phyloP scores from a whole-genome alignment of 1,139 yeast species.

The Saccharomycopsis crataegensis region DNA sequence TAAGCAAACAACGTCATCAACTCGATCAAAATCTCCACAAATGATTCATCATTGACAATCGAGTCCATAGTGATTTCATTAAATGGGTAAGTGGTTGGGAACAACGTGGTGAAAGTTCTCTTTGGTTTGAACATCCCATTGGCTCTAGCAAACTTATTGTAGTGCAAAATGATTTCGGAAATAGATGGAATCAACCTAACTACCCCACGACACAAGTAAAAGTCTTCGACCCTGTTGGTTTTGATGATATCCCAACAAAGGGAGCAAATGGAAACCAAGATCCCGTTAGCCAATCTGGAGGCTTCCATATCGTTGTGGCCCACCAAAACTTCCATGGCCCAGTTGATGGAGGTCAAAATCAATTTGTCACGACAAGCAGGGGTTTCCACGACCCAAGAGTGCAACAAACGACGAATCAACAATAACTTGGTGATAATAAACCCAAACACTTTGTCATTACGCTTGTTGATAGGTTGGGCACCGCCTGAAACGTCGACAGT shows the following conservation, averaged over 20 bases:
- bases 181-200: conserved; percentile 46
- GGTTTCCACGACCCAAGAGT: conserved; percentile 37
- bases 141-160: conserved; percentile 47
- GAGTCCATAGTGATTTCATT: conserved; percentile 64
- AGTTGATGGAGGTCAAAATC: conserved; percentile 45
- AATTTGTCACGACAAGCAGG: conserved; percentile 37
- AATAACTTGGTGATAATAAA: conserved; percentile 51
- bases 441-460: conserved; percentile 20
- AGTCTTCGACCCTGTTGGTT: conserved; percentile 27
- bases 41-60: conserved; percentile 58
- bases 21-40: conserved; percentile 71
- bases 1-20: conserved; percentile 52
- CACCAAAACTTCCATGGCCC: conserved; percentile 56
- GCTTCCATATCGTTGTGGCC: conserved; percentile 51
- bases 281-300: conserved; percentile 54
- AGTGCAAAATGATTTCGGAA: conserved; percentile 43
- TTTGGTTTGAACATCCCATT: conserved; percentile 48
- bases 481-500: conserved; percentile 5
- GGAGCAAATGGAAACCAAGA: conserved; percentile 44
- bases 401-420: conserved; percentile 51
- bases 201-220: conserved; percentile 38
- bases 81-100: conserved; percentile 66
- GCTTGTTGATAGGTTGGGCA: conserved; percentile 16
- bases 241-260: conserved; percentile 33
- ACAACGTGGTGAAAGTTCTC: conserved; percentile 57